Evolutionary conservation across 495 filamentous ascomycete species (phyloP).

Genomic region (Rostrohypoxylon terebratum): DNA sequence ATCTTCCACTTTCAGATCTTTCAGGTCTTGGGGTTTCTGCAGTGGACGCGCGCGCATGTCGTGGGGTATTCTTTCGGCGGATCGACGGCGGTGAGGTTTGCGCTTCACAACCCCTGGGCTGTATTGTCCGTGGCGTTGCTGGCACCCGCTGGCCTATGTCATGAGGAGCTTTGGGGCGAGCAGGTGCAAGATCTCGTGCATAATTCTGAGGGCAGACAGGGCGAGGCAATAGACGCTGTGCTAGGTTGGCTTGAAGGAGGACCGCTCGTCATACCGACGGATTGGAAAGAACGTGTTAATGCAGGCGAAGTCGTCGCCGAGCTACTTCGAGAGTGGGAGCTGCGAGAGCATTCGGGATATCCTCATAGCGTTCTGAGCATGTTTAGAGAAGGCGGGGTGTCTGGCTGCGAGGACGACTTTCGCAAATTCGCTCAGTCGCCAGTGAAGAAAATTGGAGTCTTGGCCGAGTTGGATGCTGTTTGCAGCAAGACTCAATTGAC

Average conservation of each 20-base stretch:
- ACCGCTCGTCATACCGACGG: background rate
- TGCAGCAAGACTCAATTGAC: slow-evolving; percentile 1
- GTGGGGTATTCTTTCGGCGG: slow-evolving; percentile 1
- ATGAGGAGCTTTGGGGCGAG: background rate
- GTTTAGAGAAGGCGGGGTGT: background rate
- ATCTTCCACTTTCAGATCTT: slow-evolving; percentile 12
- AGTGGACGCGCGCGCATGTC: slow-evolving; percentile 5
- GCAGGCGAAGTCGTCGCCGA: slow-evolving; percentile 1
- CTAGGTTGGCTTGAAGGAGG: background rate
- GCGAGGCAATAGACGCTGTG: background rate
- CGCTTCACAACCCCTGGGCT: background rate
- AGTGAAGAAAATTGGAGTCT: background rate
- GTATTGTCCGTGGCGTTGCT: slow-evolving; percentile 1
- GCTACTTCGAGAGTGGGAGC: background rate
- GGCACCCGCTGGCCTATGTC: background rate
- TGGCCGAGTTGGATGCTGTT: slow-evolving; percentile 2
- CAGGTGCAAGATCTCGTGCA: slow-evolving; percentile 2
- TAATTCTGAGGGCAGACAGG: background rate
- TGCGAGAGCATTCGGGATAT: background rate
- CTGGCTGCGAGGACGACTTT: slow-evolving; percentile 4
- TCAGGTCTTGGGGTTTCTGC: slow-evolving; percentile 1
- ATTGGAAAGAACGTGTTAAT: background rate
- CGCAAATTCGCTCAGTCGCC: background rate
- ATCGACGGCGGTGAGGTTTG: slow-evolving; percentile 3
- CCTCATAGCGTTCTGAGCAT: background rate